Percentiles rank a stretch among this genome's conserved stretches.
Evolutionary conservation across 805 yeast species (phyloP).

Genomic region (Zygosaccharomyces siamensis): DNA sequence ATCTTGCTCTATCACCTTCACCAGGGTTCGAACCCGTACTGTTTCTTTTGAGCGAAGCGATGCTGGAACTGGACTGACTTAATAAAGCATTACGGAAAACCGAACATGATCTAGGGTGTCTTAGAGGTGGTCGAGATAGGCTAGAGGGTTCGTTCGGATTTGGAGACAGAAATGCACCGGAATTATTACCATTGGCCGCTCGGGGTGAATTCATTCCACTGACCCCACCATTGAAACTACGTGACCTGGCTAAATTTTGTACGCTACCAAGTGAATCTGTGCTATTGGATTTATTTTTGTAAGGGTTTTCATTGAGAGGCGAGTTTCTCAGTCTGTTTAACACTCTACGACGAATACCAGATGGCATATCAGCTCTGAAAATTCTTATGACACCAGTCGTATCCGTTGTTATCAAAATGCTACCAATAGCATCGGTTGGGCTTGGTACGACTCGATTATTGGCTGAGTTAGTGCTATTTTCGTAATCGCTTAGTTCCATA

Average conservation of each 20-base stretch:
- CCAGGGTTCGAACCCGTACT: conserved; percentile 8
- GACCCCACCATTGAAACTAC: background rate
- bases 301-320: background rate
- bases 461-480: background rate
- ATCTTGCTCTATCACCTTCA: conserved; percentile 3
- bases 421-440: conserved; percentile 34
- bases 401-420: conserved; percentile 73
- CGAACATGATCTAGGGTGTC: conserved; percentile 16
- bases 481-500: conserved; percentile 5
- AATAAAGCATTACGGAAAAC: conserved; percentile 15
- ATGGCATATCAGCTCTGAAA: conserved; percentile 74
- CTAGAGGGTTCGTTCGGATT: background rate
- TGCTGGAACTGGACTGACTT: conserved; percentile 17
- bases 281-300: conserved; percentile 4
- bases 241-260: background rate
- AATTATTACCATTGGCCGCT: background rate
- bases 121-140: background rate
- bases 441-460: conserved; percentile 17
- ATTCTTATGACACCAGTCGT: conserved; percentile 66
- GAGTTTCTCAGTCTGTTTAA: conserved; percentile 19
- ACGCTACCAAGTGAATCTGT: conserved; percentile 6
- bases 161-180: background rate
- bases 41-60: conserved; percentile 12
- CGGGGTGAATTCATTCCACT: background rate
- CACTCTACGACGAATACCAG: conserved; percentile 38